Evolutionary conservation across 192 early-diverging fungal genomes (phyloP), one percentile per base, ranked within the genome.

Genomic region (Mortierella hygrophila): DNA sequence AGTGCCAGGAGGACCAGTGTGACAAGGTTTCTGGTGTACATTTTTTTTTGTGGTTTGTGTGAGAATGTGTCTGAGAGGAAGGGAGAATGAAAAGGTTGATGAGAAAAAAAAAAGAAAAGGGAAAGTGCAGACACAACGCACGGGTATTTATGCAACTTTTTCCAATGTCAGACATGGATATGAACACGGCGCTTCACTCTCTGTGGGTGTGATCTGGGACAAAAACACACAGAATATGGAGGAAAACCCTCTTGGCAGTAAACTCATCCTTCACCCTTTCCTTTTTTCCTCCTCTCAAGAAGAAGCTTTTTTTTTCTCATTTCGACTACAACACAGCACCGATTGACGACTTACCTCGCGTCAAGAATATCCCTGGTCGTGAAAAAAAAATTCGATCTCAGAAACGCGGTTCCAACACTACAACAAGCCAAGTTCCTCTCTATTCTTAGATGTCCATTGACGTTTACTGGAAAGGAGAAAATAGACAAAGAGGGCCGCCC

Each of bases 11-110:
- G 26, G 18, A 77, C 41, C n/a, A 85, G 23, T 26, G 83, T 55
- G 57, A 85, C 0, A 21, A 85, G 38, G 23, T 78, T 73, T 40
- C 83, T 74, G 2, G 78, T 15, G 46, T 85, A 63, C 83, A 85
- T 85, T 20, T 26, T 16, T 70, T 16, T 11, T 70, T 4, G 46
- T 10, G n/a, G 41, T 5, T 40, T 21, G 26, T 46, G 42, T 54
- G 11, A 11, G 35, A 38, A 40, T 32, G 23, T 60, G 23, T 38
- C 37, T 38, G 35, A 46, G 69, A 55, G 65, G 49, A 78, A 32
- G 47, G 13, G 29, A 77, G 38, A 18, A 70, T 29, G 26, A 20
- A 47, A 68, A n/a, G 7, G 46, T 70, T 35, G 35, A 70, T 20
- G 9, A 32, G 41, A 68, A 21, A 35, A 35, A 15, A 23, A 26